phyloP scores from a whole-genome alignment of 352 stramenopile genomes.

The Phytophthora megakarya region DNA sequence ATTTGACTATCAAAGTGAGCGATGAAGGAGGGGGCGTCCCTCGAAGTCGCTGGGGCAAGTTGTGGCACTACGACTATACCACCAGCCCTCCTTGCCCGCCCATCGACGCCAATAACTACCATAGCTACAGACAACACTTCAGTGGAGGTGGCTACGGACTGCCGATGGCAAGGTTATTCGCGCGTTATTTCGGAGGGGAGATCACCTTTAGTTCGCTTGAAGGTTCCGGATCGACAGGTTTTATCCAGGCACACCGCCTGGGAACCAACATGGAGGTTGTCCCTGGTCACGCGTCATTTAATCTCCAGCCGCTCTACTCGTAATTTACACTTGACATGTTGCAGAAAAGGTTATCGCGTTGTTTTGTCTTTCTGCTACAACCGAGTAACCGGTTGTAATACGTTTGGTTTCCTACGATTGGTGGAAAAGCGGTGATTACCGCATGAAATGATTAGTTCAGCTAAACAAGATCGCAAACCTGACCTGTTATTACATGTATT shows the following conservation, averaged over 20 bases:
- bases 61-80: conserved; percentile 99
- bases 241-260: conserved; percentile 80
- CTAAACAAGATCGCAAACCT: background rate
- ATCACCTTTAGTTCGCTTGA: conserved; percentile 99
- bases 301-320: conserved; percentile 42
- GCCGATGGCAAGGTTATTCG: conserved; percentile 92
- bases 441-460: background rate
- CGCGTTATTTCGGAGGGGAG: conserved; percentile 98
- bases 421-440: conserved; percentile 1
- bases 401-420: background rate
- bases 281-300: conserved; percentile 57
- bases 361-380: no score
- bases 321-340: conserved; percentile 35
- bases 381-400: no score
- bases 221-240: conserved; percentile 96
- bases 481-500: no score
- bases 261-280: conserved; percentile 79
- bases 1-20: conserved; percentile 97
- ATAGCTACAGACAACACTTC: conserved; percentile 86
- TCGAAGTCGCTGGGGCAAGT: conserved; percentile 95
- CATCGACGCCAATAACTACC: conserved; percentile 68
- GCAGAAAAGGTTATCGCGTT: no score
- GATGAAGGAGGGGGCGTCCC: conserved; percentile 98
- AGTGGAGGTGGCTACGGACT: conserved; percentile 96
- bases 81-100: conserved; percentile 84